Evolutionary conservation across 495 filamentous ascomycete species (phyloP), one percentile per base, ranked within the genome.

Genomic region (Penicillium longicatenatum): DNA sequence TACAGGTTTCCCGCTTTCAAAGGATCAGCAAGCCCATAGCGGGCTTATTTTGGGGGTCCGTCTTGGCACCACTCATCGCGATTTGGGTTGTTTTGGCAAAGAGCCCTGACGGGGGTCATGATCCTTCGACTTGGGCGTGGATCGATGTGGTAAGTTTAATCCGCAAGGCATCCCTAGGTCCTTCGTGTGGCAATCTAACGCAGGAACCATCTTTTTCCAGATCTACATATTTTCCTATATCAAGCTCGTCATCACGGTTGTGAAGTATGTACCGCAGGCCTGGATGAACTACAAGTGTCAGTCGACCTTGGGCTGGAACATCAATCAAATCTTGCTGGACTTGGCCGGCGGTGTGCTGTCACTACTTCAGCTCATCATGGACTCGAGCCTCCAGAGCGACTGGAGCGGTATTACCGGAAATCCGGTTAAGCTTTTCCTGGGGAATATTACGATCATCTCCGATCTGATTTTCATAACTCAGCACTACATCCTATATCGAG

Each of bases 211-310:
- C 10, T 11, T 7, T 14, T 31, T 47, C 14, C 14, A 90, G 89
- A 79, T 95, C 43, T 97, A 97, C 73, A 79, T 84, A 14, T 72
- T 94, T 21, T 88, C 88, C 17, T 96, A 91, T 64, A 80, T 94
- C 70, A 98, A 98, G 71, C 77, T 98, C n/a, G 62, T 92, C 21
- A 83, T 96, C 44, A 96, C 91, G 1, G 66, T 96, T 5, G 79
- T 96, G 63, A 98, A 98, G 70, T 98, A 98, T 72, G 82, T 89
- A 37, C 95, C 94, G 12, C 94, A 98, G 74, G 86, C 87, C 11
- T 79, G 84, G 59, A 77, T 88, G 58, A 98, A 98, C 75, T 92
- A 89, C 64, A 81, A 84, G 66, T 89, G 91, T 49, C 79, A 86
- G 58, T 93, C 90, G 35, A 98, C 94, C 2, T 73, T 78, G 29